Percentiles rank a stretch among this genome's conserved stretches.
Conservation (phyloP, 2,329 filamentous ascomycete genomes). For the Phaeophleospora eucalypticola region DNA sequence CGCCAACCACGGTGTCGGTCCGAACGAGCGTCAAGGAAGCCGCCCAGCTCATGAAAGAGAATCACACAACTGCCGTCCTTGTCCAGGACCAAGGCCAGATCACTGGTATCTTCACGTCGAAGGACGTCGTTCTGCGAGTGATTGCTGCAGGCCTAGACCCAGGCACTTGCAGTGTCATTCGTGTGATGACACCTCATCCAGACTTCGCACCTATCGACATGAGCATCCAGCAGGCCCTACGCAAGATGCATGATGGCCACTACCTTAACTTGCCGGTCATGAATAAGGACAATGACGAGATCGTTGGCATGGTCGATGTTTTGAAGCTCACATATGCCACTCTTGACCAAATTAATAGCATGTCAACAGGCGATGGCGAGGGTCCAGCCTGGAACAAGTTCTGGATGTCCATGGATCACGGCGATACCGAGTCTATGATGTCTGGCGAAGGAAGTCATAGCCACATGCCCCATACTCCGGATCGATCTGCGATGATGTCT, state of each 20-base stretch:
- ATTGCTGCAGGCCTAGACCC: slow-evolving; percentile 96
- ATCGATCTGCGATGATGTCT: slow-evolving; percentile 70
- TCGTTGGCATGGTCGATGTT: slow-evolving; percentile 99
- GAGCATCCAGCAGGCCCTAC: slow-evolving; percentile 95
- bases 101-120: slow-evolving; percentile 98
- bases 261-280: slow-evolving; percentile 98
- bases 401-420: slow-evolving; percentile 91
- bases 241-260: slow-evolving; percentile 99
- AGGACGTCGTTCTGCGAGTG: slow-evolving; percentile 95
- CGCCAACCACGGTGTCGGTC: slow-evolving; percentile 91
- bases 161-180: slow-evolving; percentile 90
- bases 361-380: slow-evolving; percentile 82
- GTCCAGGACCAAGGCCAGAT: slow-evolving; percentile 97
- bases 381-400: slow-evolving; percentile 99
- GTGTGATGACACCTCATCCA: slow-evolving; percentile 98
- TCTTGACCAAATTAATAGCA: slow-evolving; percentile 89
- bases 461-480: slow-evolving; percentile 55
- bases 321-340: slow-evolving; percentile 97
- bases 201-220: slow-evolving; percentile 99
- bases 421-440: slow-evolving; percentile 93
- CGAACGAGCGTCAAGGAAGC: slow-evolving; percentile 95
- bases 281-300: slow-evolving; percentile 86
- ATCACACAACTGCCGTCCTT: slow-evolving; percentile 92
- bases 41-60: slow-evolving; percentile 94
- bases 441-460: slow-evolving; percentile 77